Evolutionary conservation across 768 basidiomycete genomes (phyloP), one percentile per base, ranked within the genome.

Genomic region (Tricholoma flavovirens): DNA sequence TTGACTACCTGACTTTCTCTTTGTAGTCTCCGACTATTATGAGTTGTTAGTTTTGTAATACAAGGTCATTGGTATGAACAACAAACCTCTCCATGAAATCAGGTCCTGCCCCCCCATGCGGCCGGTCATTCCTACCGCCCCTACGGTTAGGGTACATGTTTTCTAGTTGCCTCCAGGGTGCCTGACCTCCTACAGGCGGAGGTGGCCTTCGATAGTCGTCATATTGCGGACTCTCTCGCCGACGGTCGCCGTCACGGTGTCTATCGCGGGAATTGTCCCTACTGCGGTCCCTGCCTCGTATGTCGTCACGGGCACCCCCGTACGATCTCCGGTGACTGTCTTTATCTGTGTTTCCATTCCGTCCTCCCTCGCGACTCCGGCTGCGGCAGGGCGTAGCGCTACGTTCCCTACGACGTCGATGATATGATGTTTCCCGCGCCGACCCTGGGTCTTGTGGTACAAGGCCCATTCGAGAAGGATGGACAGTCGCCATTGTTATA

Each of bases 41-140:
- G 33, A 56, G 40, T 56, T 64, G 21, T 55, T 11, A 24, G 30
- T 49, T 35, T 54, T 12, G 30, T 11, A n/a, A 9, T 6, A 54
- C 12, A 14, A 40, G 55, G 29, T 5, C 8, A 11, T n/a, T 6
- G 9, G 11, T 12, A 51, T 55, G n/a, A 32, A 19, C 14, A 24
- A 69, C 79, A 53, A 59, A 89, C 90, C 83, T 82, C 59, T 91
- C 88, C 68, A 91, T 67, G 58, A 77, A 90, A 54, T 89, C 86
- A 7, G 71, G 68, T 4, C 77, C 75, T 17, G 71, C 68, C 0
- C 70, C 68, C 2, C 74, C 73, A 29, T 75, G 62, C 19, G 68
- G 64, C 46, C 67, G 59, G 46, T 68, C 62, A 36, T 67, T 67
- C 51, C 70, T 66, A 24, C 58, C 66, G 17, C 35, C 36, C 26